phyloP scores from a whole-genome alignment of 140 eudicot genomes.

The Senecio squalidus region DNA sequence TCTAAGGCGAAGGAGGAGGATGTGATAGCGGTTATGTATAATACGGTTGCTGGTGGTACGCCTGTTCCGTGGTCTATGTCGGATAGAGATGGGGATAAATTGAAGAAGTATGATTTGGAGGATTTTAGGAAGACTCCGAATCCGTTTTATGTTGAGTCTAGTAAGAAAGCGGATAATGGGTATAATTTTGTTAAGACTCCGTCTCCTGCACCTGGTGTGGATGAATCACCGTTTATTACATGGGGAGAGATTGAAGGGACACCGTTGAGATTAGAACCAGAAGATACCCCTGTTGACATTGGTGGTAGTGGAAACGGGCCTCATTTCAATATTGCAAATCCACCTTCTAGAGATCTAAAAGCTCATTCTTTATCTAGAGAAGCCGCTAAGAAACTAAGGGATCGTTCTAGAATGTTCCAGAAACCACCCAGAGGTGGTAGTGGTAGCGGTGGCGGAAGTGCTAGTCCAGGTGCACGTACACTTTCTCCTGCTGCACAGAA shows the following conservation, averaged over 20 bases:
- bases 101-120: slow-evolving; percentile 81
- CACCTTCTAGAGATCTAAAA: slow-evolving; percentile 83
- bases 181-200: slow-evolving; percentile 83
- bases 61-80: slow-evolving; percentile 46
- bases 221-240: slow-evolving; percentile 80
- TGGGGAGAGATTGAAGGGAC: slow-evolving; percentile 99
- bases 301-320: slow-evolving; percentile 93
- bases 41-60: slow-evolving; percentile 68
- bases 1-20: slow-evolving; percentile 53
- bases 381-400: slow-evolving; percentile 84
- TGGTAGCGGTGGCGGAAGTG: slow-evolving; percentile 93
- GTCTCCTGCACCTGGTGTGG: slow-evolving; percentile 97
- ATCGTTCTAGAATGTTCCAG: slow-evolving; percentile 78
- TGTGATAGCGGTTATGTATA: slow-evolving; percentile 52
- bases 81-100: slow-evolving; percentile 59
- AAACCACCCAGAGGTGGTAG: slow-evolving; percentile 97
- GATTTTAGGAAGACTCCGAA: slow-evolving; percentile 79
- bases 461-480: slow-evolving; percentile 69
- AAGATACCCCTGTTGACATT: slow-evolving; percentile 91
- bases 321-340: slow-evolving; percentile 74
- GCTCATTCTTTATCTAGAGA: slow-evolving; percentile 91
- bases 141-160: slow-evolving; percentile 68
- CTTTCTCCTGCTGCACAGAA: slow-evolving; percentile 96
- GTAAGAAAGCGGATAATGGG: slow-evolving; percentile 79
- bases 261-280: slow-evolving; percentile 75